A percentile compares a stretch with the other conserved stretches of the same genome.
Evolutionary conservation across 495 filamentous ascomycete species (phyloP).

Genomic region (Neurospora intermedia): DNA sequence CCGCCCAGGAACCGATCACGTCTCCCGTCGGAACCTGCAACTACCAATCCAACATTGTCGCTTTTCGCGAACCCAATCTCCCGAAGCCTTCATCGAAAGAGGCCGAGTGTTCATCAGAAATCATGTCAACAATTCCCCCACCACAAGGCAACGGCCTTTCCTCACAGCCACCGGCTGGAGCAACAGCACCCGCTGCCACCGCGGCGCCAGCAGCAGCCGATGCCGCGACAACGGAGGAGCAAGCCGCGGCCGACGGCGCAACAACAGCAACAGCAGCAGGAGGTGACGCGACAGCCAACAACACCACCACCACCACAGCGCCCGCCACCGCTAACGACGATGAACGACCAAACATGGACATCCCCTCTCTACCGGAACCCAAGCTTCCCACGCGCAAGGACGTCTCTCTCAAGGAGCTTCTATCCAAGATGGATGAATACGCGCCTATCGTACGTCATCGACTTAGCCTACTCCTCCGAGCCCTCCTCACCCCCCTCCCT

Average conservation of each 20-base stretch:
- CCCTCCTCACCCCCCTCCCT: not conserved
- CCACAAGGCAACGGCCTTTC: not conserved
- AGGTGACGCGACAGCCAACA: not conserved
- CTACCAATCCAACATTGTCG: not conserved
- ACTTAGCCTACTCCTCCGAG: not conserved
- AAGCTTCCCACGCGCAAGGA: conserved; percentile 70
- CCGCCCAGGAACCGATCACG: not conserved
- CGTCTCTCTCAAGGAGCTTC: conserved; percentile 77
- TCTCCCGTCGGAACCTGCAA: not conserved
- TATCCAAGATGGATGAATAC: conserved; percentile 96
- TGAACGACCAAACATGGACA: not conserved
- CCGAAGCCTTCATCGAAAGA: not conserved
- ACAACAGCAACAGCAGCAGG: not conserved
- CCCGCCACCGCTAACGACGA: conserved; percentile 1
- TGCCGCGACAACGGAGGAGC: conserved; percentile 12
- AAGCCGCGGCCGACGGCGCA: conserved; percentile 1
- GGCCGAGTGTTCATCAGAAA: not conserved
- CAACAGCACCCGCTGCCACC: not conserved
- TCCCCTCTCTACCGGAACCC: conserved; percentile 20
- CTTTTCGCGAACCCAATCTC: not conserved
- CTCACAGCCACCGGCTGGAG: not conserved
- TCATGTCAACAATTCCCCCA: not conserved
- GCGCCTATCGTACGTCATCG: conserved; percentile 72
- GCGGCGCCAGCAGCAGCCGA: conserved; percentile 10
- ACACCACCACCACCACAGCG: not conserved